A percentile compares a stretch with the other conserved stretches of the same genome.
Conservation (phyloP, 2,329 filamentous ascomycete species). For the Fusarium citri region DNA sequence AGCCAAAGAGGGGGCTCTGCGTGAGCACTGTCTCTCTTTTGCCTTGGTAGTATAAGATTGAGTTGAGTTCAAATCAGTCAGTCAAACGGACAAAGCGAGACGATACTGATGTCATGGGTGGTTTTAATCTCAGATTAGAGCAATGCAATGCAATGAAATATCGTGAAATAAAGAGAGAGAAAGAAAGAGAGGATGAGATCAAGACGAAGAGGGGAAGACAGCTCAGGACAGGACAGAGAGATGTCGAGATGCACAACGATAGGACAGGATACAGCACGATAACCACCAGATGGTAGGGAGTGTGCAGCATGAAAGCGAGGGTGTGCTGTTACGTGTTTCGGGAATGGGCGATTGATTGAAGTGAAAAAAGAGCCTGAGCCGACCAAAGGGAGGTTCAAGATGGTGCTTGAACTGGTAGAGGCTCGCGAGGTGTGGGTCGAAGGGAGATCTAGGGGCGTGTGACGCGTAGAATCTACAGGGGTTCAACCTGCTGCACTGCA, state of each 20-base stretch:
- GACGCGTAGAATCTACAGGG: constrained; percentile 7
- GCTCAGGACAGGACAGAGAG: background rate
- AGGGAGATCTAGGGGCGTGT: constrained; percentile 25
- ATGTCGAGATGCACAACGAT: constrained; percentile 14
- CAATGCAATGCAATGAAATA: background rate
- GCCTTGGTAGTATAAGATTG: constrained; percentile 23
- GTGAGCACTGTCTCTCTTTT: constrained; percentile 29
- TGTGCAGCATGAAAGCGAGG: constrained; percentile 12
- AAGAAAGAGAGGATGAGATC: background rate
- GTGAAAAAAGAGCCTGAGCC: constrained; percentile 16
- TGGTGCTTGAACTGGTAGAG: constrained; percentile 8
- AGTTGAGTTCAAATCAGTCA: constrained; percentile 16
- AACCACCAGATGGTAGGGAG: constrained; percentile 14
- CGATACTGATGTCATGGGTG: constrained; percentile 30
- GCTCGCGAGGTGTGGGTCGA: constrained; percentile 17
- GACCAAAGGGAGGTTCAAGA: constrained; percentile 36
- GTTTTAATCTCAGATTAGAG: background rate
- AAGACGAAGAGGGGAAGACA: constrained; percentile 16
- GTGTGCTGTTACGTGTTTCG: constrained; percentile 31
- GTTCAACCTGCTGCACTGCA: constrained; percentile 2
- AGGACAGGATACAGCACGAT: constrained; percentile 15
- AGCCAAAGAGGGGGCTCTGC: constrained; percentile 20
- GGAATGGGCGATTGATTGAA: constrained; percentile 30
- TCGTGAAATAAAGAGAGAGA: background rate
- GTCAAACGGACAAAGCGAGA: constrained; percentile 23